Conservation (phyloP, 768 basidiomycete genomes). For the Russula ochroleuca region DNA sequence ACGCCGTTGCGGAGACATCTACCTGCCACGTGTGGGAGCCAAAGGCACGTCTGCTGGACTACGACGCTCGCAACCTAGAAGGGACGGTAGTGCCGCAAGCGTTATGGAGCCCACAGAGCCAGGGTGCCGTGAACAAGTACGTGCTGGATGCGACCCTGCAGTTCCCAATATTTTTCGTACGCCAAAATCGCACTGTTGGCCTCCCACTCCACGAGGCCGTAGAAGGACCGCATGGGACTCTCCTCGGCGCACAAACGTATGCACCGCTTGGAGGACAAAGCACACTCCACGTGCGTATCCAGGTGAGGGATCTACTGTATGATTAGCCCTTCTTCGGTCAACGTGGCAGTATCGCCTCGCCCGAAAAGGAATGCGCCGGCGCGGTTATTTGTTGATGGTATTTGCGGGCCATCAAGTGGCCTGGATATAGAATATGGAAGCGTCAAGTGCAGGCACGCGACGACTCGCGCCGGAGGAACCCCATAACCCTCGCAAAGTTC, state of each 20-base stretch:
- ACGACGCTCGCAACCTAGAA: neutral
- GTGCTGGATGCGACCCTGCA: neutral
- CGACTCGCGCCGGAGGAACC: conserved; percentile 1
- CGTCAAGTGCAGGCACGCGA: conserved; percentile 9
- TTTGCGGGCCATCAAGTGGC: neutral
- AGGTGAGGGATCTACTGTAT: neutral
- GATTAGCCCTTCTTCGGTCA: neutral
- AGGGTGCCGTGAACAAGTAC: neutral
- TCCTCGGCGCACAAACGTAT: neutral
- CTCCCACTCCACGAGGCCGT: neutral
- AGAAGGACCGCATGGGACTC: neutral
- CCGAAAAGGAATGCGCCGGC: neutral
- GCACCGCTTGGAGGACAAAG: conserved; percentile 5
- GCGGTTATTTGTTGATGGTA: neutral
- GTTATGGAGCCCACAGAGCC: conserved; percentile 4
- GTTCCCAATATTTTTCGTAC: conserved; percentile 3
- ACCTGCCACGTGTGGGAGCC: too few species aligned
- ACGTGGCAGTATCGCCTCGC: neutral
- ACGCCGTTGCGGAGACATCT: too few species aligned
- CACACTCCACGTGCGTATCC: neutral
- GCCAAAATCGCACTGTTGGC: neutral
- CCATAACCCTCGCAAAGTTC: conserved; percentile 2
- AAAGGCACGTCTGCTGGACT: neutral
- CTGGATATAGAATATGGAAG: neutral
- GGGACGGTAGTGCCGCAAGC: neutral